Evolutionary conservation across 371 early-diverging fungal genomes (phyloP), one percentile per base, ranked within the genome.

Genomic region (Lichtheimia ramosa): DNA sequence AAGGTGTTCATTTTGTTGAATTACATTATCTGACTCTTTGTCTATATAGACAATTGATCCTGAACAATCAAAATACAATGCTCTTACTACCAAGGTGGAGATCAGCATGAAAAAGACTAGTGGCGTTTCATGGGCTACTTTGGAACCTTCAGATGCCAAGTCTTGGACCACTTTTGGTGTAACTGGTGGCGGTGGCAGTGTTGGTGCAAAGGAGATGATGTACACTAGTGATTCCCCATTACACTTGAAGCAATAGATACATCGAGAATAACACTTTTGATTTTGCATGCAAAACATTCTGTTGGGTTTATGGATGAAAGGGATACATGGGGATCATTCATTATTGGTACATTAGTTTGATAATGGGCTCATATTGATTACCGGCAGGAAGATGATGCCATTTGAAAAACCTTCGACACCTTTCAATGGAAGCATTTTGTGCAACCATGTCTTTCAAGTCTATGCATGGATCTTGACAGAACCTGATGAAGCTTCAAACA

Each of bases 121-220:
- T 60, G 93, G 93, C 23, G 78, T 92, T 23, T 86, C 88, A n/a
- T 95, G 95, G 95, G 85, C 93, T n/a, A 70, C 87, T 20, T 69
- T 95, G 49, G 92, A 91, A 59, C 89, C 91, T 28, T 72, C 75
- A 34, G 79, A 85, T 18, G 81, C 89, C 39, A 83, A 76, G 51
- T 74, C 82, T 48, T 93, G 90, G 90, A 93, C 93, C 12, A 93
- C 95, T 5, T 95, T 95, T 81, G 95, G 95, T 62, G 79, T 83
- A 1, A 79, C 73, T n/a, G 85, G 85, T n/a, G 81, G 81, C 13
- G 83, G 79, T 20, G 76, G 72, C 46, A 79, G 77, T 40, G 83
- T 87, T 43, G 87, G 87, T 40, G 77, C 77, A 53, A 85, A 81
- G 55, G 80, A 85, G 64, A 64, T 64, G 58, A 50, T 34, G 7